Evolutionary conservation across 495 filamentous ascomycete genomes (phyloP), one percentile per base, ranked within the genome.

Genomic region (Penicillium atrosanguineum): DNA sequence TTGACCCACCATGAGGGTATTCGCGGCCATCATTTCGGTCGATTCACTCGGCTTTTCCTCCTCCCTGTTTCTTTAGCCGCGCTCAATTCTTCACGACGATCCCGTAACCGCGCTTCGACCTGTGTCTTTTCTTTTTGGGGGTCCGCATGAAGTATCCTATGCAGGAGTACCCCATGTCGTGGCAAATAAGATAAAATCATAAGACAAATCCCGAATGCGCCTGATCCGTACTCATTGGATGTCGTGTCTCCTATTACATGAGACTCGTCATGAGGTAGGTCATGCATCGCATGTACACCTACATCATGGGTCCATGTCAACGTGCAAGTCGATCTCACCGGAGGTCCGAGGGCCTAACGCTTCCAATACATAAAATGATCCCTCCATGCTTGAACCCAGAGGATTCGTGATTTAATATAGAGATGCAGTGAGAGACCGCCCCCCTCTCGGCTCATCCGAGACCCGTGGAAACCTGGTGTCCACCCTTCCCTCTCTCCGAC

Each of bases 321-420:
- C 31, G 31, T 34, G 31, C 31, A 34, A 34, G 31, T 14, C 14
- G 31, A 34, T 12, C 31, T 34, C 31, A 34, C 31, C 1, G 7
- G 31, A 14, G 39, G 39, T 20, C 16, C 39, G 39, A 20, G 39
- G n/a, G 23, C 23, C 39, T 19, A 3, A 42, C 4, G 8, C 11
- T 12, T 34, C 31, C 11, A 14, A 15, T 34, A 15, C 31, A 34
- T 31, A 31, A 31, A 31, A 31, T 31, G 28, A 6, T 8, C 1
- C 28, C 28, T 31, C 28, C 28, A 31, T 12, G 34, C 46, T 29
- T 26, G 53, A 31, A 31, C 11, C 28, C 16, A 29, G 52, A 41
- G 34, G 37, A 51, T 54, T 38, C 51, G 21, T 45, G 45, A 54
- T 34, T 56, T 59, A 56, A 59, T 64, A 61, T 56, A 58, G 53